Base-by-base conservation (phyloP, 257 asterid species). In the Salvia miltiorrhiza region DNA sequence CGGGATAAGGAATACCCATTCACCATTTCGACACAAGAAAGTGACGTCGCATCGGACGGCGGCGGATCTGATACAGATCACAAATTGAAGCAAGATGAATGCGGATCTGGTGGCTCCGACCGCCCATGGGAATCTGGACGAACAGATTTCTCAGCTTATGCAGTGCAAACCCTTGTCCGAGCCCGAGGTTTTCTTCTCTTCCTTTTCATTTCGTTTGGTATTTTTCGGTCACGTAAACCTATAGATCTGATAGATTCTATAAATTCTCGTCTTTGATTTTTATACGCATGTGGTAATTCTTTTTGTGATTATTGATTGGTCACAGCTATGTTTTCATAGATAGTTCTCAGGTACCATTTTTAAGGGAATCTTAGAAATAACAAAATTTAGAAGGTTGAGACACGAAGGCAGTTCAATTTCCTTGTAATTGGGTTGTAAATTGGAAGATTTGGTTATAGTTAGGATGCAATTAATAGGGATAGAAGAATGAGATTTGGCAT, bases 111-210 rank as follows among this genome's bases (percentile, higher is more conserved):
- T 80, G 66, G 87, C 90, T 59, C 44, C 88, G 70, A 84, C 76
- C 79, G 61, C 93, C 33, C 83, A 84, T 64, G 98, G 97, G 54
- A 93, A 93, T 76, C 92, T 90, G 73, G 98, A 90, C 75, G 89
- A 90, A 72, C 93, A 93, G 87, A 90, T 93, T 83, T 61, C 84
- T 70, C 97, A 90, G 92, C 95, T 93, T 65, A 90, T 93, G 92
- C 98, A 93, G 88, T 93, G 98, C 95, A 93, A 88, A 69, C 98
- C 98, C 56, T 78, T 93, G 81, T 80, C 97, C 7, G 98, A 93
- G 83, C 79, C 97, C 55, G 95, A 92, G 95, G 97, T 90, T 70
- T 72, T 52, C 21, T 39, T 50, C 49, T 49, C 21, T 32, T 74
- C 64, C 37, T 20, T 65, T 70, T 54, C 32, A 37, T 0, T 44